Percentiles rank a stretch among this genome's conserved stretches.
These are phyloP conservation scores for Santalum album DNA, from an alignment of 164 flowering plant genomes.

Conservation along the genomic window DNA sequence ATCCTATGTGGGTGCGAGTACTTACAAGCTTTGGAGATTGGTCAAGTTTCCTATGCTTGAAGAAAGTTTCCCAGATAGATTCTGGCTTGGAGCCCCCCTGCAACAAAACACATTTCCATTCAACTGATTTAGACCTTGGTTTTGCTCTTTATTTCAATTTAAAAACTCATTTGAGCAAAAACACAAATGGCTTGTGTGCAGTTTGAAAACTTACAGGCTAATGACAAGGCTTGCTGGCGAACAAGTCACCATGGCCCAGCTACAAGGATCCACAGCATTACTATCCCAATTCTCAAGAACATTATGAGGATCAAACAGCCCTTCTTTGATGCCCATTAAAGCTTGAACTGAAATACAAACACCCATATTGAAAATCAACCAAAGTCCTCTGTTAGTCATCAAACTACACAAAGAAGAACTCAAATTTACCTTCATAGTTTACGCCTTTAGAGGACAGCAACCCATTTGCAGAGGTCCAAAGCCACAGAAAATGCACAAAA, in stretches of 20 bases:
- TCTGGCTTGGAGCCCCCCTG: constrained; percentile 89
- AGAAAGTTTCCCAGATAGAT: constrained; percentile 69
- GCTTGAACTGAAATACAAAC: constrained; percentile 66
- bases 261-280: constrained; percentile 92
- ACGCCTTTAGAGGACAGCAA: constrained; percentile 52
- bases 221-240: constrained; percentile 58
- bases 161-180: neutral
- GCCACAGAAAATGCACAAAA: constrained; percentile 12
- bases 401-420: neutral
- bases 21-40: constrained; percentile 82
- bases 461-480: constrained; percentile 28
- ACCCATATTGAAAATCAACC: neutral
- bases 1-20: too few relatives aligned
- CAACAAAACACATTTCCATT: constrained; percentile 2
- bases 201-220: constrained; percentile 58
- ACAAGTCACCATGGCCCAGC: constrained; percentile 98
- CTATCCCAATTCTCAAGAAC: constrained; percentile 88
- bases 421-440: constrained; percentile 47
- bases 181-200: constrained; percentile 1
- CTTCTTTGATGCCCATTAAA: constrained; percentile 61
- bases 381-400: neutral
- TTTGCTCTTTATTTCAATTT: neutral
- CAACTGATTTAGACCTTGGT: too few relatives aligned
- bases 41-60: constrained; percentile 90
- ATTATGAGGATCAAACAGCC: constrained; percentile 69